Base-by-base conservation (phyloP, 2,329 filamentous ascomycete genomes). In the Penicillium sp. region DNA sequence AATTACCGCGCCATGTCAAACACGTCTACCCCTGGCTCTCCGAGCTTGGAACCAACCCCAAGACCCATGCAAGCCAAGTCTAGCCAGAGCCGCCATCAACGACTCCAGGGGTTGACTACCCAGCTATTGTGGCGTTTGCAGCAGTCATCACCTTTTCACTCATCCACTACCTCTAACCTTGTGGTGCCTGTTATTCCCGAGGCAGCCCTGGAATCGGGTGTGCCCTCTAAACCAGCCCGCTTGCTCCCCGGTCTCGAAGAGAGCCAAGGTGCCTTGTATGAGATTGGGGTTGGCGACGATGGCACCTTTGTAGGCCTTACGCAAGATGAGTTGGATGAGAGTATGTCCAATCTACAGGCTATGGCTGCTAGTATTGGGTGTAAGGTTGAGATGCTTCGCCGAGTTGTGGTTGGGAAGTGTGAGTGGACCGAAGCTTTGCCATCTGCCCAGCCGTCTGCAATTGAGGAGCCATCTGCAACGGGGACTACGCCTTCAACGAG, bases 311-410 rank as follows among this genome's bases (percentile, higher is more conserved):
- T 96, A 40, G 94, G 94, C 0, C 79, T 99, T 45, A 89, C 90
- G 2, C 86, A 89, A 61, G 92, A 97, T 69, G 94, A 99, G 74
- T 85, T 99, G 81, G 85, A 93, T 59, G 93, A 97, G 74, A 97
- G 92, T 70, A 80, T 97, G 58, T 83, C 83, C 40, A 97, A 92
- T 55, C 76, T 99, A 37, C 85, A 87, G 58, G 86, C 89, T 49
- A 99, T 99, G 93, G 93, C 94, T 37, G 89, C 90, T 11, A 96
- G 91, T 70, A 77, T 99, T 47, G 93, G 94, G 5, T 97, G 94
- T 67, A 84, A 84, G 50, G 88, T 96, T 6, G 87, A 93, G 63
- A 83, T 97, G 22, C 78, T 92, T 29, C 88, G 92, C 16, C 89
- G 87, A 78, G 88, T 97, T 32, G 81, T 86, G 46, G 92, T 99